These are phyloP conservation scores for Amanita phalloides DNA, from an alignment of 768 basidiomycete species.

Conservation along the genomic window DNA sequence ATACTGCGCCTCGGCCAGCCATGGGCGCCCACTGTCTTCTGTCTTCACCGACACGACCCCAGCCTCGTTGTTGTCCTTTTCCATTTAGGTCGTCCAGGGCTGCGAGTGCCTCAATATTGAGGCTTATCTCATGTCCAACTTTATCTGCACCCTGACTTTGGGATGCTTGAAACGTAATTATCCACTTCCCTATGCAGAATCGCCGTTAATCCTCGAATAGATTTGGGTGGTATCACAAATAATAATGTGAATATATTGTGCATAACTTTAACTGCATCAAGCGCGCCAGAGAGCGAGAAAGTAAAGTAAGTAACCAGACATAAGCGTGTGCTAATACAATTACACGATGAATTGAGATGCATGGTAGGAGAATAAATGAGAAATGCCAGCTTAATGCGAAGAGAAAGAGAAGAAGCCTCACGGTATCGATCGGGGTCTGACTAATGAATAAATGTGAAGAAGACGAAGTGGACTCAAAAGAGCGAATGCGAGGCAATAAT, in stretches of 20 bases:
- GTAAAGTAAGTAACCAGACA: constrained; percentile 2
- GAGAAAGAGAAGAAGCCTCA: neutral
- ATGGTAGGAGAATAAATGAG: neutral
- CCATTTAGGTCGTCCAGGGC: neutral
- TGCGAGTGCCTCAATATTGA: neutral
- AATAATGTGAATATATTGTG: neutral
- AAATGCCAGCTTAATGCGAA: neutral
- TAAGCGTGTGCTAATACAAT: neutral
- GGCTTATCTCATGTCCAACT: neutral
- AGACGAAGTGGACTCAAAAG: neutral
- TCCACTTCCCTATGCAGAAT: neutral
- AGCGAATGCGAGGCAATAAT: neutral
- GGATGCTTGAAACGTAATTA: neutral
- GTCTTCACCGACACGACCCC: too few species aligned
- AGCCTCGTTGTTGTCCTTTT: neutral
- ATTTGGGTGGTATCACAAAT: neutral
- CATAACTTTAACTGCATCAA: neutral
- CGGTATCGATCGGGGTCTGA: neutral
- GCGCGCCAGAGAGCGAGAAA: neutral
- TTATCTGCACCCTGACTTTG: neutral
- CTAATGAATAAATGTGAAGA: neutral
- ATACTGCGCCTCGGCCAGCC: neutral
- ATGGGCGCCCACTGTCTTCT: too few species aligned
- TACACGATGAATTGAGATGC: constrained; percentile 1
- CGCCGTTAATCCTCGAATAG: too few species aligned